phyloP scores from a whole-genome alignment of 1,284 basidiomycete species.

The Athelia psychrophila region DNA sequence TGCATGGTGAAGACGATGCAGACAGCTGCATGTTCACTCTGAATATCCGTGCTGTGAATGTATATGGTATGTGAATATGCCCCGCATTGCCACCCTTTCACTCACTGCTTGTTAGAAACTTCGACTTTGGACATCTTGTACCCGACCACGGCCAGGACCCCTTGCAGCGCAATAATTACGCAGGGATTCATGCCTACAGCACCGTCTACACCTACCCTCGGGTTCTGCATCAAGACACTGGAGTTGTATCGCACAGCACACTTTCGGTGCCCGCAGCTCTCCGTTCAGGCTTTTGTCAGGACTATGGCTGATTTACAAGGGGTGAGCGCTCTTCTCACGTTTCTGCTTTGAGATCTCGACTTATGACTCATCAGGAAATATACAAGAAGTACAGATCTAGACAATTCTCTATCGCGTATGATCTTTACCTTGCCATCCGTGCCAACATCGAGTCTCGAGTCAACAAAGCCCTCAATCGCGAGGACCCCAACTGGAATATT shows the following conservation, averaged over 20 bases:
- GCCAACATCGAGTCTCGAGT: slow-evolving; percentile 1
- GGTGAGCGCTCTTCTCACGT: slow-evolving; percentile 8
- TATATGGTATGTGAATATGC: not conserved
- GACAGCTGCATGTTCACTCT: not conserved
- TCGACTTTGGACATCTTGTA: not conserved
- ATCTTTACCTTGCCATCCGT: slow-evolving; percentile 7
- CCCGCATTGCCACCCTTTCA: not conserved
- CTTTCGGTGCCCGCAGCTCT: slow-evolving; percentile 8
- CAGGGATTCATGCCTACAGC: slow-evolving; percentile 11
- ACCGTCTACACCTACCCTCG: slow-evolving; percentile 6
- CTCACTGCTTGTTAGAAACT: not conserved
- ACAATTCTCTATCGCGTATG: slow-evolving; percentile 7
- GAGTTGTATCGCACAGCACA: slow-evolving; percentile 10
- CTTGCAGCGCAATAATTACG: slow-evolving; percentile 3
- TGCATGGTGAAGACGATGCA: too few relatives aligned
- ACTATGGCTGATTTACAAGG: slow-evolving; percentile 10
- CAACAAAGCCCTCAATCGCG: slow-evolving; percentile 5
- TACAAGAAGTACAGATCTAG: slow-evolving; percentile 5
- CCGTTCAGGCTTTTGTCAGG: slow-evolving; percentile 12
- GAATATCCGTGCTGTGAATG: not conserved
- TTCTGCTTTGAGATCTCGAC: too few relatives aligned
- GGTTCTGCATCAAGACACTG: slow-evolving; percentile 6
- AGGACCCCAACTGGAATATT: slow-evolving; percentile 4
- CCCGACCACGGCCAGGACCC: not conserved
- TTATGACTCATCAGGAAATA: slow-evolving; percentile 4